Conservation (phyloP, 805 yeast species). For the Candida incommunis region DNA sequence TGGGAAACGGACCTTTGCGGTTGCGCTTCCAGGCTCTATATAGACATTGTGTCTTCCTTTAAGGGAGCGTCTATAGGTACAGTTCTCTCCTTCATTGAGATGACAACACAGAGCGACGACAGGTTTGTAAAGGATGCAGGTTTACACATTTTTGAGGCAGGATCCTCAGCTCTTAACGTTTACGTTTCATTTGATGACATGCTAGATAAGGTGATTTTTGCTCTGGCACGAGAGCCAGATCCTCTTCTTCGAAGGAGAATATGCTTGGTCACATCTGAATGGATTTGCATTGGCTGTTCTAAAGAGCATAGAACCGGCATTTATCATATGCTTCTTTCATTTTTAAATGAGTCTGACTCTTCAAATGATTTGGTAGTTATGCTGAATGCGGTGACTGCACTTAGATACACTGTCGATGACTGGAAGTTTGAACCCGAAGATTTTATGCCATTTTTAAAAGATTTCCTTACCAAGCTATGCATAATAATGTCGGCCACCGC, state of each 20-base stretch:
- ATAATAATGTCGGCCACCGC: constrained; percentile 33
- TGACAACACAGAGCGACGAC: constrained; percentile 28
- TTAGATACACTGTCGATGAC: constrained; percentile 61
- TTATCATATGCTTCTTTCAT: constrained; percentile 39
- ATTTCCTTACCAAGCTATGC: constrained; percentile 36
- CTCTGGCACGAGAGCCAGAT: constrained; percentile 37
- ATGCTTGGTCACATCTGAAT: constrained; percentile 62
- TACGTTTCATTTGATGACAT: constrained; percentile 56
- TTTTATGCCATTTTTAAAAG: constrained; percentile 51
- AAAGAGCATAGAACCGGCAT: constrained; percentile 41
- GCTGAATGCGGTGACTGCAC: constrained; percentile 56
- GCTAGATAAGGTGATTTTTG: constrained; percentile 47
- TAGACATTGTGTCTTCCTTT: constrained; percentile 54
- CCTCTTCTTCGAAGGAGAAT: constrained; percentile 64
- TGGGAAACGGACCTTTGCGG: constrained; percentile 80
- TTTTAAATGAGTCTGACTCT: constrained; percentile 32
- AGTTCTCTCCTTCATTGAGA: constrained; percentile 43
- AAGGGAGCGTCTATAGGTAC: constrained; percentile 39
- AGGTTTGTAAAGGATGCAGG: constrained; percentile 65
- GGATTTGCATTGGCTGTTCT: constrained; percentile 60
- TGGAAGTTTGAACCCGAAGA: constrained; percentile 67
- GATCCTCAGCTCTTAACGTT: constrained; percentile 51
- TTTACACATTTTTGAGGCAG: constrained; percentile 68
- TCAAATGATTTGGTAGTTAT: constrained; percentile 68
- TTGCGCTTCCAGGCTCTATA: constrained; percentile 76